Conservation (phyloP, 2,329 filamentous ascomycete genomes). For the Ceratocystis lukuohia region DNA sequence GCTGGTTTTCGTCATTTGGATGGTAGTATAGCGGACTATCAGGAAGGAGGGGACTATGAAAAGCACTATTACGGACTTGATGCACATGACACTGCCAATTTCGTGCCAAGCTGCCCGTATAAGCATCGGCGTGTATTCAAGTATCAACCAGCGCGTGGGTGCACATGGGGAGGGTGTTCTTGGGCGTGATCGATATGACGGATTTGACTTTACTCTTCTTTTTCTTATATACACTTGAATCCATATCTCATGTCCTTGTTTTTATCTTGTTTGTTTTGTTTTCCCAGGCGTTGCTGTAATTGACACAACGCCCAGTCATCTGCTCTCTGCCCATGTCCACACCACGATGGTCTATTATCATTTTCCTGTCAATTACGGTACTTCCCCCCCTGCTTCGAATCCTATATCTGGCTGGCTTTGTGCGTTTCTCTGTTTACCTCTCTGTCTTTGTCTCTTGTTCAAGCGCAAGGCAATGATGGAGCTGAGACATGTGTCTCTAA, state of each 20-base stretch:
- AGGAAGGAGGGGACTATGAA: too few species aligned
- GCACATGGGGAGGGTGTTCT: background rate
- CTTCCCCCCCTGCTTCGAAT: background rate
- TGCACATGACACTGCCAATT: too few species aligned
- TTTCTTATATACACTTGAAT: too few species aligned
- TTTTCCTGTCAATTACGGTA: background rate
- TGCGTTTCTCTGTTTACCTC: background rate
- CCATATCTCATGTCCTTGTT: background rate
- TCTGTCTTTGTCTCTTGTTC: too few species aligned
- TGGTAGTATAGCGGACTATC: constrained; percentile 4
- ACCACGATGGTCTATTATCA: background rate
- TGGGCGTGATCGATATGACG: background rate
- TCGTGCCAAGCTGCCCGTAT: too few species aligned
- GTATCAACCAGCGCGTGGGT: background rate
- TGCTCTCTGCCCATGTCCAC: background rate
- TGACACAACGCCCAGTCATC: background rate
- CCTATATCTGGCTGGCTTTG: background rate
- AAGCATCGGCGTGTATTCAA: background rate
- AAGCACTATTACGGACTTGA: too few species aligned
- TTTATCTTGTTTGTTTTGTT: background rate
- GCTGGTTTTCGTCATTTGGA: constrained; percentile 18
- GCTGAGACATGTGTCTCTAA: background rate
- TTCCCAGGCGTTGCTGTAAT: background rate
- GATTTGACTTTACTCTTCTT: background rate
- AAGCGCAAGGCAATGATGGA: too few species aligned